Evolutionary conservation across 2,329 filamentous ascomycete species (phyloP).

Genomic region (Dactylonectria macrodidyma): DNA sequence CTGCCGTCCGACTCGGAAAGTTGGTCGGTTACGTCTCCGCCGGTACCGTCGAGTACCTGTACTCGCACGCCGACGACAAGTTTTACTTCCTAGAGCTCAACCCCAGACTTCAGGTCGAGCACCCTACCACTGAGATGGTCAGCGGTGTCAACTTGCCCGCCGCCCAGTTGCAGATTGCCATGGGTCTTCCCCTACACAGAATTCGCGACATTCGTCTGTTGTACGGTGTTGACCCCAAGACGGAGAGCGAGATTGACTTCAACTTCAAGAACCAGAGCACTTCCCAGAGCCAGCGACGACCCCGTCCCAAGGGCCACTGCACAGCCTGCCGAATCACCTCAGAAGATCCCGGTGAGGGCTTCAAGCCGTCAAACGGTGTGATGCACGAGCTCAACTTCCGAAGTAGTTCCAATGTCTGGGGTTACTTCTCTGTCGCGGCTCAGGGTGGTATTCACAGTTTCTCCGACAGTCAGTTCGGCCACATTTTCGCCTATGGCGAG

Average conservation of each 20-base stretch:
- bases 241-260: constrained; percentile 91
- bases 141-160: constrained; percentile 97
- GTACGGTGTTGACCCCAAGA: constrained; percentile 94
- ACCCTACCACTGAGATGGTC: constrained; percentile 99
- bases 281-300: constrained; percentile 86
- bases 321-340: constrained; percentile 99
- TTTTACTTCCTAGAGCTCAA: constrained; percentile 99
- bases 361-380: constrained; percentile 99
- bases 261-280: constrained; percentile 93
- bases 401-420: constrained; percentile 99
- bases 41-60: constrained; percentile 98
- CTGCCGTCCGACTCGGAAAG: constrained; percentile 92
- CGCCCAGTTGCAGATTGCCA: constrained; percentile 97
- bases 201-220: constrained; percentile 96
- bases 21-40: constrained; percentile 98
- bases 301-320: constrained; percentile 94
- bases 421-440: constrained; percentile 99
- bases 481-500: constrained; percentile 99
- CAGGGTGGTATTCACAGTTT: constrained; percentile 98
- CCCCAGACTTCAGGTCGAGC: constrained; percentile 98
- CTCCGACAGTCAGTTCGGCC: constrained; percentile 98
- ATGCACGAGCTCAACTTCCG: constrained; percentile 99
- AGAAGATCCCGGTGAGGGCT: constrained; percentile 97
- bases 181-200: constrained; percentile 96
- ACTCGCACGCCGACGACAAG: constrained; percentile 97